Evolutionary conservation across 2,329 filamentous ascomycete species (phyloP), one percentile per base, ranked within the genome.

Genomic region (Colletotrichum simmondsii): DNA sequence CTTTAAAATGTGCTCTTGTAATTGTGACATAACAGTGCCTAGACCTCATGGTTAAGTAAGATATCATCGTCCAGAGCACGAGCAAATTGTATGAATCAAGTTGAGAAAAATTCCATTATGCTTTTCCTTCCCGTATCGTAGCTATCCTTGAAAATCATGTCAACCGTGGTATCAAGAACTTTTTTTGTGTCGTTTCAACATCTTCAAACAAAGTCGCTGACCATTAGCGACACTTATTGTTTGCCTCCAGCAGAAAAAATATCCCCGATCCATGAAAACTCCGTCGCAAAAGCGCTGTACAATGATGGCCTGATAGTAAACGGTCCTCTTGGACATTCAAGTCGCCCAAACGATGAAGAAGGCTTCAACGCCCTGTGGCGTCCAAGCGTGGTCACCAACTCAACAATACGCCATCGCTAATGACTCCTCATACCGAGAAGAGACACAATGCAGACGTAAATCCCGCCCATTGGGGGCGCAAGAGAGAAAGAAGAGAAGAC

Each of bases 161-260:
- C 42, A 4, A 14, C 52, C 46, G 57, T 73, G 68, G 71, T 73
- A 73, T 73, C 71, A 57, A 42, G n/a, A 71, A 62, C 68, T 60
- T 66, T 73, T 57, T 68, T 71, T 70, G 22, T 52, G 37, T 73
- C 68, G 37, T 71, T 71, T 59, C 57, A 32, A 70, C 61, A n/a
- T 73, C 65, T 72, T 65, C 60, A 53, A 57, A 10, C 46, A 30
- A n/a, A 7, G 60, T 26, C 60, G 49, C 60, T 16, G 12, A 12
- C 26, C 6, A 26, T 35, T 10, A 19, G 60, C 49, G 12, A 35
- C 35, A 35, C 32, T 22, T 22, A 3, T 53, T 11, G 42, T 49
- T 49, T 49, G 19, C 42, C 42, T 42, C 37, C 6, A 35, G 37
- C 37, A 35, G 2, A 42, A 19, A 8, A 49, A 7, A 49, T 12